phyloP scores from a whole-genome alignment of 1,284 basidiomycete species.

The Anthracocystis walkeri region DNA sequence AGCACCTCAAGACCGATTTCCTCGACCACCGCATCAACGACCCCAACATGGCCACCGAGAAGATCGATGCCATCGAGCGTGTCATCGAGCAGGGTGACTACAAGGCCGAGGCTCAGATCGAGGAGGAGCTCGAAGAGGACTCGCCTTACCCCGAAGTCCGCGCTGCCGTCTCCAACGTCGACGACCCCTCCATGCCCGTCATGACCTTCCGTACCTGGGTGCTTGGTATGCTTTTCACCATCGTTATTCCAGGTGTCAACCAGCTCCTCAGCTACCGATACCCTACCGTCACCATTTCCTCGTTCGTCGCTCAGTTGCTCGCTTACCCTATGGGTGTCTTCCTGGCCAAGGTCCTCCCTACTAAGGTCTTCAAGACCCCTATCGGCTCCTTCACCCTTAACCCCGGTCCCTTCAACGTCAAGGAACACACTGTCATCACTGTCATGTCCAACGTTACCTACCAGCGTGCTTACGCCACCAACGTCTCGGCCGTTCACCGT shows the following conservation, averaged over 20 bases:
- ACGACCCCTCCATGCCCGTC: constrained; percentile 65
- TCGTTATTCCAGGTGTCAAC: constrained; percentile 63
- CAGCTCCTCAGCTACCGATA: constrained; percentile 63
- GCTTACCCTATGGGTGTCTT: constrained; percentile 57
- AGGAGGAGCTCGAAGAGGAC: constrained; percentile 59
- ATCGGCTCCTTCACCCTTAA: constrained; percentile 58
- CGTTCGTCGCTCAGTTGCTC: constrained; percentile 58
- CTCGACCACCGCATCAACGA: constrained; percentile 55
- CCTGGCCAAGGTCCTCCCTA: constrained; percentile 55
- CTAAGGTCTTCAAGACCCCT: constrained; percentile 48
- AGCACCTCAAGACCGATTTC: constrained; percentile 43
- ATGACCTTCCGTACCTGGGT: constrained; percentile 65
- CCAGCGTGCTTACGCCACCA: constrained; percentile 68
- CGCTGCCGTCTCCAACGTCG: constrained; percentile 64
- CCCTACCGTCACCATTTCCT: constrained; percentile 58
- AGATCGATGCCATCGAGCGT: constrained; percentile 50
- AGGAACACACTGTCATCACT: constrained; percentile 64
- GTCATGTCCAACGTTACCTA: constrained; percentile 71
- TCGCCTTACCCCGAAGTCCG: constrained; percentile 66
- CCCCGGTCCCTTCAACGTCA: constrained; percentile 66
- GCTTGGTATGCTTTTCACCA: constrained; percentile 60
- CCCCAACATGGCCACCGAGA: constrained; percentile 52
- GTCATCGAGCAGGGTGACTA: constrained; percentile 57
- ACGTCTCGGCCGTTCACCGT: constrained; percentile 64
- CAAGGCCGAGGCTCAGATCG: constrained; percentile 52